Conservation (phyloP, 495 filamentous ascomycete species). For the Penicillium waksmanii region DNA sequence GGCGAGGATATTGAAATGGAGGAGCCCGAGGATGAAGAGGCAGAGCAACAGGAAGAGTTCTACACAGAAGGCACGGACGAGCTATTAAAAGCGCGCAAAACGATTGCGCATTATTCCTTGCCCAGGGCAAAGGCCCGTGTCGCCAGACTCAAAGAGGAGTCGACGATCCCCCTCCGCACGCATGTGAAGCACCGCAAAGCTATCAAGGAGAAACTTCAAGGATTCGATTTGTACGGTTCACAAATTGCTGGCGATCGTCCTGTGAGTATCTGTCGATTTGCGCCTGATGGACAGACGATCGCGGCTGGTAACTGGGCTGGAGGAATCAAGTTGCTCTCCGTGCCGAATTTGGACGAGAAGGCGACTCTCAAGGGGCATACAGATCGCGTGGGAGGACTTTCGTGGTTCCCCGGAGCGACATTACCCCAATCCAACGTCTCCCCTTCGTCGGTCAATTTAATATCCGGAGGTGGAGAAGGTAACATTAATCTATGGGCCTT, state of each 20-base stretch:
- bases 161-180: constrained; percentile 78
- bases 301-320: constrained; percentile 93
- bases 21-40: constrained; percentile 46
- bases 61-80: constrained; percentile 82
- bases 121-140: constrained; percentile 79
- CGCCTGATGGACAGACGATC: constrained; percentile 80
- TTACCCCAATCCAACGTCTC: constrained; percentile 70
- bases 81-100: constrained; percentile 74
- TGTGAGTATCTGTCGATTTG: constrained; percentile 86
- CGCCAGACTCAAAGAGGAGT: constrained; percentile 74
- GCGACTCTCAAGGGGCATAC: constrained; percentile 77
- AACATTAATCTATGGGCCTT: constrained; percentile 91
- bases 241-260: constrained; percentile 91
- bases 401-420: constrained; percentile 88
- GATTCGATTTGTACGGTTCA: constrained; percentile 87
- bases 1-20: constrained; percentile 70
- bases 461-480: constrained; percentile 89
- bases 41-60: constrained; percentile 90
- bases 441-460: constrained; percentile 76
- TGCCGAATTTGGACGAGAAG: constrained; percentile 80
- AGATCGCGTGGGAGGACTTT: constrained; percentile 84
- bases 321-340: constrained; percentile 79
- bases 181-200: constrained; percentile 89
- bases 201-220: constrained; percentile 80
- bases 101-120: constrained; percentile 84